Base-by-base conservation (phyloP, 2,329 filamentous ascomycete genomes). In the Botryotinia globosa region DNA sequence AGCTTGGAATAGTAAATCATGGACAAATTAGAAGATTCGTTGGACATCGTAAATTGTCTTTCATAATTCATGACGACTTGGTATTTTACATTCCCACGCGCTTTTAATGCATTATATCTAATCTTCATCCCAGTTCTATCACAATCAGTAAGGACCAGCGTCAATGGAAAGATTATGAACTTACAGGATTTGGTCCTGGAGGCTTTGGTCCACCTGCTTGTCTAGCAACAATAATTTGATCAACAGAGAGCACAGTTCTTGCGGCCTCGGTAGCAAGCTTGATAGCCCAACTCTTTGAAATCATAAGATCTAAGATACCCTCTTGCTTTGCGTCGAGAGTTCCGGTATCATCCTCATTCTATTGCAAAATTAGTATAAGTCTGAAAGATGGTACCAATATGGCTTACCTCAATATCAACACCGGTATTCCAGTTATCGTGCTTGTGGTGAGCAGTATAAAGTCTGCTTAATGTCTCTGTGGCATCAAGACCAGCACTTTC, bases 181-280 rank as follows among this genome's bases (percentile, higher is more conserved):
- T 79, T 77, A 81, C 80, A 77, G 94, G 92, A 84, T 98, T 98
- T 77, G 94, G 96, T 64, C 92, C 94, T 44, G 96, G 96, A 72
- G 95, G 95, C 88, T 99, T 99, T 34, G 97, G 96, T 54, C 96
- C 96, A 81, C 96, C 96, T 65, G 97, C 96, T 85, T 98, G 96
- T 84, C 95, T 90, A 75, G 97, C 94, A 73, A 99, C 96, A 81
- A 99, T 99, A 81, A 99, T 99, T 85, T 99, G 97, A 83, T 99
- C 96, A 56, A 99, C 96, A 65, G 94, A 97, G 76, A 99, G 86
- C 44, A 99, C 92, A 65, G 96, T 99, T 79, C 96, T 89, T 70
- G 94, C 95, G 58, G 96, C 92, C 84, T 99, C 96, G 37, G 95
- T 98, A 54, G 96, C 97, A 76, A 99, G 87, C 85, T 96, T 96